Evolutionary conservation across 345 rosid genomes (phyloP).

Genomic region (Microthlaspi erraticum): DNA sequence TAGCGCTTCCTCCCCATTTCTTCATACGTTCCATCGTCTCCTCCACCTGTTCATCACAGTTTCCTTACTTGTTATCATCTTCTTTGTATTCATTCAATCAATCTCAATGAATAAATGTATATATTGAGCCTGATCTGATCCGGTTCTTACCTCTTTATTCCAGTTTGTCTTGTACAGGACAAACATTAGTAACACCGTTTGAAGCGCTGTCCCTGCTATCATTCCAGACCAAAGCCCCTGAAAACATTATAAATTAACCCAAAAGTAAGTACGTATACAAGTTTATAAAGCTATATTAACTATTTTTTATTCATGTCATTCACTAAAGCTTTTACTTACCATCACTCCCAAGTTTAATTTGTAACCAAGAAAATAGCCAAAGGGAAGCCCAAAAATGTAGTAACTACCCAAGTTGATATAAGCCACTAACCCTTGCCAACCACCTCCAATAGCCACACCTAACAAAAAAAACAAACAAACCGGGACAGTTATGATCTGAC

Average conservation of each 20-base stretch:
- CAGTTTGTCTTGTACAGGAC: constrained; percentile 73
- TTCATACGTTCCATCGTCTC: constrained; percentile 66
- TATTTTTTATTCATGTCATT: neutral
- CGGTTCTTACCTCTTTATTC: constrained; percentile 70
- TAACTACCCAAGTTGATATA: constrained; percentile 76
- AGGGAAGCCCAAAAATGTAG: constrained; percentile 75
- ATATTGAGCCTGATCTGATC: neutral
- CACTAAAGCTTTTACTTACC: constrained; percentile 46
- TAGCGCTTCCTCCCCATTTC: constrained; percentile 69
- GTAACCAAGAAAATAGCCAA: constrained; percentile 80
- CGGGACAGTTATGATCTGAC: neutral
- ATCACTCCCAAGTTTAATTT: constrained; percentile 59
- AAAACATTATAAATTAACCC: neutral
- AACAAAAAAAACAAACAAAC: neutral
- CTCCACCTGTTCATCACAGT: constrained; percentile 52
- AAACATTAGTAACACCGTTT: constrained; percentile 60
- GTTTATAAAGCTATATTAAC: too few species aligned
- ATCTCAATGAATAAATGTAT: neutral
- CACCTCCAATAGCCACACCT: constrained; percentile 92
- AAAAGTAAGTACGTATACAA: too few species aligned
- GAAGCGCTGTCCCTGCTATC: constrained; percentile 77
- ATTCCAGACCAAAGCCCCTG: constrained; percentile 90
- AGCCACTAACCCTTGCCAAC: constrained; percentile 90
- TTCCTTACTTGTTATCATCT: neutral
- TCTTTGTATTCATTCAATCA: neutral